phyloP scores from a whole-genome alignment of 192 early-diverging fungal genomes.

The Spizellomyces sp. region DNA sequence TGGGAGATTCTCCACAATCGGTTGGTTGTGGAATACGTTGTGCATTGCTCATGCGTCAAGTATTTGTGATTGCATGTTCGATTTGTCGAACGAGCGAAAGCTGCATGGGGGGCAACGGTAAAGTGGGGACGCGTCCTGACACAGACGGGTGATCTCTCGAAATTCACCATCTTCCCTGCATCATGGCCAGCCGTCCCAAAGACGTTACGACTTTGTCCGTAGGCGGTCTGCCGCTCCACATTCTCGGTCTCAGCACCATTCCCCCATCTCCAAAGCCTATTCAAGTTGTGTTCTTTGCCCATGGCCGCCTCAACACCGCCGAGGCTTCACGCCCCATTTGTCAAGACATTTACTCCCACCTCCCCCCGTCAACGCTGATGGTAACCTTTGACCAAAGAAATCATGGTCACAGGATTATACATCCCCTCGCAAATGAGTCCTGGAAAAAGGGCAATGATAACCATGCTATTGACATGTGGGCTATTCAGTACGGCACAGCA shows the following conservation, averaged over 20 bases:
- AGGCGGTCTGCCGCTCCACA: not conserved
- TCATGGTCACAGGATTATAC: slow-evolving; percentile 49
- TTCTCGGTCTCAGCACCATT: not conserved
- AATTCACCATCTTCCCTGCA: no score
- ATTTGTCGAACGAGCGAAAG: no score
- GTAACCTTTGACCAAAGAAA: slow-evolving; percentile 58
- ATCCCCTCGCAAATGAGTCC: slow-evolving; percentile 33
- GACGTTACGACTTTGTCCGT: not conserved
- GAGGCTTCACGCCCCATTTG: slow-evolving; percentile 3
- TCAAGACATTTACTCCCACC: not conserved
- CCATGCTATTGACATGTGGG: slow-evolving; percentile 33
- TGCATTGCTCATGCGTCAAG: slow-evolving; percentile 17
- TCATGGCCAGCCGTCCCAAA: no score
- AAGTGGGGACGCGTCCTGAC: no score
- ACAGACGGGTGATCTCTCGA: no score
- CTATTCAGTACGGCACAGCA: slow-evolving; percentile 46
- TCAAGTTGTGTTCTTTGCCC: slow-evolving; percentile 24
- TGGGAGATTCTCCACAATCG: slow-evolving; percentile 46
- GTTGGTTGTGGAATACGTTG: slow-evolving; percentile 43
- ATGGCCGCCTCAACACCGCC: slow-evolving; percentile 13
- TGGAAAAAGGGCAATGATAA: slow-evolving; percentile 46
- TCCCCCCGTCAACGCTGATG: slow-evolving; percentile 23
- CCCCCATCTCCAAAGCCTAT: not conserved
- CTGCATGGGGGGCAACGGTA: no score
- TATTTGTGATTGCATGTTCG: no score